phyloP scores from a whole-genome alignment of 1,284 basidiomycete genomes.

The Taiwanofungus camphoratus region DNA sequence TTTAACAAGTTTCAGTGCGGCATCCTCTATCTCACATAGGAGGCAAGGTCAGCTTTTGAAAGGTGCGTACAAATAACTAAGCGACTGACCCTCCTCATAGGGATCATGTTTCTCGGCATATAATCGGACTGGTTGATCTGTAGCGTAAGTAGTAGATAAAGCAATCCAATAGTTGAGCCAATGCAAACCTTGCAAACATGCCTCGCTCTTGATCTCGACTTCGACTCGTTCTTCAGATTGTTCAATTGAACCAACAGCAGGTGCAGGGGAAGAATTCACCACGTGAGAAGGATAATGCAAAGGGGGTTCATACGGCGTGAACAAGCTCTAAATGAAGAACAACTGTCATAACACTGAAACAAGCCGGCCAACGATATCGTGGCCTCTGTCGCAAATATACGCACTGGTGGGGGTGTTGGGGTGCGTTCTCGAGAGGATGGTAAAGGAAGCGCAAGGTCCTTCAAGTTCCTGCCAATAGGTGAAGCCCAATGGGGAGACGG shows the following conservation, averaged over 20 bases:
- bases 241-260: not conserved
- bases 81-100: conserved; percentile 22
- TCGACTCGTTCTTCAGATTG: not conserved
- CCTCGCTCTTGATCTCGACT: not conserved
- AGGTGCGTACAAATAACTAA: conserved; percentile 5
- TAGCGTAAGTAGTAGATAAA: not conserved
- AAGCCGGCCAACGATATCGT: not conserved
- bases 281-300: conserved; percentile 11
- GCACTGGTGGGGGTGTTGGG: conserved; percentile 14
- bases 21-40: conserved; percentile 6
- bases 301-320: conserved; percentile 16
- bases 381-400: not conserved
- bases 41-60: not conserved
- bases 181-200: not conserved
- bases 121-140: conserved; percentile 2
- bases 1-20: conserved; percentile 8
- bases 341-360: not conserved
- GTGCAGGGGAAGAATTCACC: conserved; percentile 1
- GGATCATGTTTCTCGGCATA: conserved; percentile 21
- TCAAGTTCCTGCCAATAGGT: conserved; percentile 14
- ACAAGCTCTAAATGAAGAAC: conserved; percentile 7
- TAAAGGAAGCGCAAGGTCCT: conserved; percentile 18
- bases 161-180: not conserved
- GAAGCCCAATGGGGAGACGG: conserved; percentile 21
- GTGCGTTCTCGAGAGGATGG: conserved; percentile 17